These are phyloP conservation scores for Lepiota subincarnata DNA, from an alignment of 768 basidiomycete species.

Conservation along the genomic window DNA sequence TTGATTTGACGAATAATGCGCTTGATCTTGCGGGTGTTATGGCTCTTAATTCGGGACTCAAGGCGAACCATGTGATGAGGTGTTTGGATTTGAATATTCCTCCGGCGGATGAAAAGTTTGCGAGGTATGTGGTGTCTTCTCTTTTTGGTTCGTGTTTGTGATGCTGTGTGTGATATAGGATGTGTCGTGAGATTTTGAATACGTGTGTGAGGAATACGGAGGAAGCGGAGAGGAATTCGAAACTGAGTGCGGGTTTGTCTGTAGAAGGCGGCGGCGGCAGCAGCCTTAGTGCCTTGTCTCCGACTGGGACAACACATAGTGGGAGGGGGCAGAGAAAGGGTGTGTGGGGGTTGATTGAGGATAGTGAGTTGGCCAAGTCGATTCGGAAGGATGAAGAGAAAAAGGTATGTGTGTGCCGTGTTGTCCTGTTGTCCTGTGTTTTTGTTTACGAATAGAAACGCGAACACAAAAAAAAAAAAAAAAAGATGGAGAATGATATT, in stretches of 20 bases:
- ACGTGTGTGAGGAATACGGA: conserved; percentile 94
- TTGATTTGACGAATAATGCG: conserved; percentile 82
- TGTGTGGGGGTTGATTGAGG: conserved; percentile 83
- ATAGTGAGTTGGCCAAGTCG: conserved; percentile 73
- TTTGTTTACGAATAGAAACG: not conserved
- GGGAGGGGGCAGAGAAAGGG: conserved; percentile 62
- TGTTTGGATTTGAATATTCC: conserved; percentile 94
- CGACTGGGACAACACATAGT: conserved; percentile 21
- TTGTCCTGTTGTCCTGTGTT: no score
- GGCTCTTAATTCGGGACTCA: conserved; percentile 84
- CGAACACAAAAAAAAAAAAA: no score
- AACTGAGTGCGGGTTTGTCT: conserved; percentile 19
- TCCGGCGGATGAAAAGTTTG: conserved; percentile 76
- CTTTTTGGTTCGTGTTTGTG: conserved; percentile 4
- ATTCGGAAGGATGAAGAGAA: conserved; percentile 57
- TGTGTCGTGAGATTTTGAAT: conserved; percentile 87
- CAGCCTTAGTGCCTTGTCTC: not conserved
- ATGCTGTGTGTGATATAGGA: conserved; percentile 31
- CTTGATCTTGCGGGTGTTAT: conserved; percentile 90
- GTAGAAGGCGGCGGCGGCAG: not conserved
- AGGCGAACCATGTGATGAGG: conserved; percentile 79
- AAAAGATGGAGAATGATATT: conserved; percentile 43
- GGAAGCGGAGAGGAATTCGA: conserved; percentile 55
- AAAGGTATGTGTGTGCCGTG: conserved; percentile 31
- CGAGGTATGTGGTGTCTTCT: conserved; percentile 41